Base-by-base conservation (phyloP, 2,329 filamentous ascomycete species). In the Scedosporium boydii region DNA sequence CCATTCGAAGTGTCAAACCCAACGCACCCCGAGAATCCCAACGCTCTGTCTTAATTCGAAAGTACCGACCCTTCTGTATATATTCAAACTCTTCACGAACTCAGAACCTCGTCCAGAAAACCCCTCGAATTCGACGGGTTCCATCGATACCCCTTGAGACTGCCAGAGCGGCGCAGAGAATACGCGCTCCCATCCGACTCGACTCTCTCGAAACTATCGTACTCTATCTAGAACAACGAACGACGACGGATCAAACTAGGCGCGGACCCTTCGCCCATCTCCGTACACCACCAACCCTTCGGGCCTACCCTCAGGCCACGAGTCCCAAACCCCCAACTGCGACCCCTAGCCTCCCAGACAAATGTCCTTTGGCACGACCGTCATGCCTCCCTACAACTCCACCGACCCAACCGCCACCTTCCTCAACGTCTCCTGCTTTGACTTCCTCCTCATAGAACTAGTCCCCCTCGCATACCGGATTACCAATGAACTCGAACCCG, bases 381-480 rank as follows among this genome's bases (percentile, higher is more conserved):
- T 51, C 59, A 79, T 86, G 70, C 87, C 87, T 2, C 85, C 86
- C 14, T 88, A 85, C 78, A 89, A 87, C 74, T 80, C 86, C 68
- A 83, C 82, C 67, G 91, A 96, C 75, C 89, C 90, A 44, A 81
- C 81, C 64, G 88, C 89, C 63, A 85, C 86, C 64, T 90, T 93
- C 77, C 82, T 97, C 69, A 88, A 85, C 77, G 86, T 88, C 63
- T 95, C 93, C 58, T 92, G 90, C 73, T 86, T 99, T 69, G 95
- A 99, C 76, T 89, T 99, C 69, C 85, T 99, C 63, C 85, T 99
- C 69, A 98, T 98, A 72, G 95, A 99, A 78, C 85, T 99, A 62
- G 95, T 99, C 16, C 95, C 95, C 46, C 88, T 98, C 80, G 90
- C 93, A 4, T 91, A 96, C 75, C 87, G 95, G 67, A 82, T 98